A percentile compares a stretch with the other conserved stretches of the same genome.
Conservation (phyloP, 139 green algal genomes). For the Haematococcus sp. region DNA sequence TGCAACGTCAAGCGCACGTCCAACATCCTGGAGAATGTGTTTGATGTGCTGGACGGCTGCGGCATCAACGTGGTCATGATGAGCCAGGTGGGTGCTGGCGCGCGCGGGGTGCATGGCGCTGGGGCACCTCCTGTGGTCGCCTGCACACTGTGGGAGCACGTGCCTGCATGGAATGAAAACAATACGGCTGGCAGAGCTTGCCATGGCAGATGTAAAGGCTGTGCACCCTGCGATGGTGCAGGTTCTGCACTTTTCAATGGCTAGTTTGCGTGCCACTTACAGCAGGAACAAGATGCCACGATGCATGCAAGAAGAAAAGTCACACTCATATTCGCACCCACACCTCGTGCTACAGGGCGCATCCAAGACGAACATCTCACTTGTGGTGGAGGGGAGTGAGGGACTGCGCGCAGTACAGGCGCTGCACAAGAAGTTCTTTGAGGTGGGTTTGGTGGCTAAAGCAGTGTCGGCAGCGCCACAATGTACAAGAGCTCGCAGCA, state of each 20-base stretch:
- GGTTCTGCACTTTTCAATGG: no score
- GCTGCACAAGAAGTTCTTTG: slow-evolving; percentile 14
- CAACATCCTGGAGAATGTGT: slow-evolving; percentile 79
- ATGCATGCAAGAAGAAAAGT: no score
- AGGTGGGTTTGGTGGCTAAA: no score
- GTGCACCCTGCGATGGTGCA: no score
- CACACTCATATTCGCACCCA: no score
- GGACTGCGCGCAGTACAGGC: neutral
- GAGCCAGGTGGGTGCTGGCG: no score
- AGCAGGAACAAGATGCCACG: no score
- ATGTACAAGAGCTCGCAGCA: no score
- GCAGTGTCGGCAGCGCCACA: no score
- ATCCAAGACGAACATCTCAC: slow-evolving; percentile 86
- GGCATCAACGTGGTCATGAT: slow-evolving; percentile 89
- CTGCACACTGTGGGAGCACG: neutral
- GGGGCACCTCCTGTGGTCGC: neutral
- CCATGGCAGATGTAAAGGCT: no score
- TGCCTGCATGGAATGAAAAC: neutral
- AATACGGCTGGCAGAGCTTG: slow-evolving; percentile 17
- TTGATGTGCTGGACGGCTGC: slow-evolving; percentile 52
- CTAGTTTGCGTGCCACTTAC: no score
- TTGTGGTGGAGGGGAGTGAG: slow-evolving; percentile 48
- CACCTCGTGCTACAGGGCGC: no score
- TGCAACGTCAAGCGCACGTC: slow-evolving; percentile 87
- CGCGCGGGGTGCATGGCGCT: slow-evolving; percentile 14